Conservation (phyloP, 352 stramenopile genomes). For the Phytophthora crassamura region DNA sequence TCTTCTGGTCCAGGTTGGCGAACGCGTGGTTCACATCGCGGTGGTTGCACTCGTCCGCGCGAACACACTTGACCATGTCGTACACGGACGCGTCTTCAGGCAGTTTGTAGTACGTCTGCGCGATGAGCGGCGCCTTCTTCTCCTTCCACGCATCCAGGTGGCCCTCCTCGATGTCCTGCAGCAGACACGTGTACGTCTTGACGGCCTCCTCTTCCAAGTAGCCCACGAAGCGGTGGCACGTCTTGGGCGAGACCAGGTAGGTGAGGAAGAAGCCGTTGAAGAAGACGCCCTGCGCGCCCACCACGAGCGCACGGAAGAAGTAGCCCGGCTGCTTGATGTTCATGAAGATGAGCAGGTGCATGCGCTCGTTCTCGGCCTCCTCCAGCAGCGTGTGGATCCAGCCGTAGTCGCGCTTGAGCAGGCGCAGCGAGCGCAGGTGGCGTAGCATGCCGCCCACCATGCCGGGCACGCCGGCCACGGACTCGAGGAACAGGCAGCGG, state of each 20-base stretch:
- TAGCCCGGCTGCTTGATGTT: conserved; percentile 87
- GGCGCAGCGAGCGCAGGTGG: conserved; percentile 85
- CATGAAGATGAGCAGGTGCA: conserved; percentile 94
- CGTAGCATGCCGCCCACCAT: conserved; percentile 80
- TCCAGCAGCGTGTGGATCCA: conserved; percentile 94
- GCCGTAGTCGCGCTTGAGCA: conserved; percentile 88
- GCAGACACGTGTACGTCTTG: conserved; percentile 92
- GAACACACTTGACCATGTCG: conserved; percentile 90
- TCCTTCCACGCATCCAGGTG: conserved; percentile 83
- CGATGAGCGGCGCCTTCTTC: too few species aligned
- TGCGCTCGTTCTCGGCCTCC: conserved; percentile 95
- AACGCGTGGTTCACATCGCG: conserved; percentile 89
- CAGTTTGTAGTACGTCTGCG: too few species aligned
- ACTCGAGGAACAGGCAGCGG: conserved; percentile 75
- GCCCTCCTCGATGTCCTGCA: conserved; percentile 88
- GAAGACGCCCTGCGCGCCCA: conserved; percentile 92
- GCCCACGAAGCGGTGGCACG: conserved; percentile 92
- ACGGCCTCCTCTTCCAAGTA: conserved; percentile 95
- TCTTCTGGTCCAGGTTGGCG: conserved; percentile 49
- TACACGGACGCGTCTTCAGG: conserved; percentile 71
- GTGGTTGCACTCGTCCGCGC: conserved; percentile 90
- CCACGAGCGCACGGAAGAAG: conserved; percentile 80
- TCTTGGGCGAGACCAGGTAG: conserved; percentile 89
- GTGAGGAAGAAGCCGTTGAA: too few species aligned
- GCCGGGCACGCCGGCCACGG: conserved; percentile 79